These are phyloP conservation scores for Lizonia empirigonia DNA, from an alignment of 2,329 filamentous ascomycete genomes.

Conservation along the genomic window DNA sequence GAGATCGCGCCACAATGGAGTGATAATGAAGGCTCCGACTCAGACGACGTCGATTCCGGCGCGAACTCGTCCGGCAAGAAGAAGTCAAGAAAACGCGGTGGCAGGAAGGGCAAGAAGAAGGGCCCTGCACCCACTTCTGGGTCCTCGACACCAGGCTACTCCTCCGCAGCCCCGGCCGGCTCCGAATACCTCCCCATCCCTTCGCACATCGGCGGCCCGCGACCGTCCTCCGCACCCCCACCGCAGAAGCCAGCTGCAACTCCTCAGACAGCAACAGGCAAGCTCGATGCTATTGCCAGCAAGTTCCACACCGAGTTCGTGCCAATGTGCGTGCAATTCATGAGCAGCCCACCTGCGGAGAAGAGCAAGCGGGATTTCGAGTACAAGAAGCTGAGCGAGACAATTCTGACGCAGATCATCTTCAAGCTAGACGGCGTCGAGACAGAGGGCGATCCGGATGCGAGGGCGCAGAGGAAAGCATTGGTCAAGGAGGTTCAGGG, in stretches of 20 bases:
- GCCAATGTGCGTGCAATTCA: constrained; percentile 69
- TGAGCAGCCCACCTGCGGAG: constrained; percentile 62
- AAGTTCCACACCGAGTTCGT: constrained; percentile 69
- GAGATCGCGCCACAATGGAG: constrained; percentile 42
- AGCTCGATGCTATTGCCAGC: constrained; percentile 68
- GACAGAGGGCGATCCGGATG: constrained; percentile 69
- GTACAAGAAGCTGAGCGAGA: constrained; percentile 76
- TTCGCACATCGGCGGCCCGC: constrained; percentile 41
- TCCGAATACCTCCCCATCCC: constrained; percentile 48
- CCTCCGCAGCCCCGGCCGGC: constrained; percentile 33
- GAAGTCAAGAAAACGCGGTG: constrained; percentile 41
- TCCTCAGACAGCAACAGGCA: constrained; percentile 54
- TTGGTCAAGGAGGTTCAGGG: constrained; percentile 74
- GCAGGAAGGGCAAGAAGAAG: constrained; percentile 55
- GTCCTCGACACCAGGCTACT: constrained; percentile 51
- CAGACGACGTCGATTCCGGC: constrained; percentile 39
- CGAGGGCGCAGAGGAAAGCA: constrained; percentile 70
- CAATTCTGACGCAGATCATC: constrained; percentile 74
- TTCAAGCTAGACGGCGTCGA: constrained; percentile 80
- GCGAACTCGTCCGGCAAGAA: constrained; percentile 40
- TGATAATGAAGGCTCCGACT: constrained; percentile 50
- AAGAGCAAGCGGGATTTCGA: constrained; percentile 72
- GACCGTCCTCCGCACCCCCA: constrained; percentile 44
- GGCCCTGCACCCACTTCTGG: constrained; percentile 47
- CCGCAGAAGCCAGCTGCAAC: constrained; percentile 43